These are phyloP conservation scores for Xylaria hypoxylon DNA, from an alignment of 2,329 filamentous ascomycete genomes.

Conservation along the genomic window DNA sequence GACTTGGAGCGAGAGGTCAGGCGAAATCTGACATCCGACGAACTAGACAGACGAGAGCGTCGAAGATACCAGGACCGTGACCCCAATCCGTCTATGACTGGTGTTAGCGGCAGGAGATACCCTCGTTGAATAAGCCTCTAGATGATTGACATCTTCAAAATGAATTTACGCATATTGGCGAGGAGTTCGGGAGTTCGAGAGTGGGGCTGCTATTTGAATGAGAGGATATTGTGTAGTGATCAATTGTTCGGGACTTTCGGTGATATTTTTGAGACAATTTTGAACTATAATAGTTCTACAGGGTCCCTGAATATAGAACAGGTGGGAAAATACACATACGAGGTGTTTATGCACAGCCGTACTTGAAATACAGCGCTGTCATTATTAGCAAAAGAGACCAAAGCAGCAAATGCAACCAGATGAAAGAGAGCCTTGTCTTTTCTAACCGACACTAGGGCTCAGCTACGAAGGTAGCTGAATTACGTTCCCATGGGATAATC, in stretches of 20 bases:
- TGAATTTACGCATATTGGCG: conserved; percentile 15
- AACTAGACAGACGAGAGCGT: conserved; percentile 47
- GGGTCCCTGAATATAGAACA: conserved; percentile 22
- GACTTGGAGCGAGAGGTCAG: conserved; percentile 51
- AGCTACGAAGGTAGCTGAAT: background rate
- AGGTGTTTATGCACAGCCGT: background rate
- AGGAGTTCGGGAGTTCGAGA: conserved; percentile 33
- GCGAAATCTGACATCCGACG: conserved; percentile 48
- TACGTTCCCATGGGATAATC: too few species aligned
- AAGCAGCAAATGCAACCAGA: too few species aligned
- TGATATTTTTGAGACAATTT: background rate
- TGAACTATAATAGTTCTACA: background rate
- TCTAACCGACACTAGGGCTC: background rate
- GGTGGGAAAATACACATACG: conserved; percentile 5
- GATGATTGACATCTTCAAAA: conserved; percentile 5
- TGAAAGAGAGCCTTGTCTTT: background rate
- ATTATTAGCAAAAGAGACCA: background rate
- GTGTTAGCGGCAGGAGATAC: conserved; percentile 49
- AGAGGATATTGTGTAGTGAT: conserved; percentile 1
- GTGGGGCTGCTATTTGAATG: background rate
- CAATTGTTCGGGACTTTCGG: background rate
- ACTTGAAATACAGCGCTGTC: background rate
- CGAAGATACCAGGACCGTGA: conserved; percentile 45
- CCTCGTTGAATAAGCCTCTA: conserved; percentile 33
- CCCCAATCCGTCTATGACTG: conserved; percentile 40